Conservation (phyloP, 768 basidiomycete species). For the Leccinum sublutescens region DNA sequence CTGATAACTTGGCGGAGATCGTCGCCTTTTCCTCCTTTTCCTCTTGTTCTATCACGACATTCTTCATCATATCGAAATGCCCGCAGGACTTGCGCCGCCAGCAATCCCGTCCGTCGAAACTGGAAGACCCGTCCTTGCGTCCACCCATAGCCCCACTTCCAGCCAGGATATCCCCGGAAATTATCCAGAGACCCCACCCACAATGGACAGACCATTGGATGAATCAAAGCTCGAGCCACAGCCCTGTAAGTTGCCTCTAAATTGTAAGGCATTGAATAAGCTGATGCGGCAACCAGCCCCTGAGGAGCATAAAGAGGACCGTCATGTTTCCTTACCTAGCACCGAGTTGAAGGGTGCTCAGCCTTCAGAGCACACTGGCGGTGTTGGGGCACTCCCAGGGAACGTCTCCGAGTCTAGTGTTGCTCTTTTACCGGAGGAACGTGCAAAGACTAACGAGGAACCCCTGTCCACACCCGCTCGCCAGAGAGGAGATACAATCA, state of each 20-base stretch:
- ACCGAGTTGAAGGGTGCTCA: slow-evolving; percentile 32
- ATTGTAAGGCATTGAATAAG: background rate
- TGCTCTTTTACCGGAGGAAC: slow-evolving; percentile 49
- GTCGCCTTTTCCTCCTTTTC: background rate
- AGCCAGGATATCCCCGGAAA: background rate
- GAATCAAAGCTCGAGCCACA: slow-evolving; percentile 1
- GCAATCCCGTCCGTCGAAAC: slow-evolving; percentile 17
- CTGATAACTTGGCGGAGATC: slow-evolving; percentile 3
- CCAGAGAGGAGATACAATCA: slow-evolving; percentile 22
- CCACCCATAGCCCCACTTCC: background rate
- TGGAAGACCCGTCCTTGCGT: slow-evolving; percentile 19
- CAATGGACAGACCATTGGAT: background rate
- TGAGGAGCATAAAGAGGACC: background rate
- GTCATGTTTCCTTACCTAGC: slow-evolving; percentile 35
- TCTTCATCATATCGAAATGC: slow-evolving; percentile 8
- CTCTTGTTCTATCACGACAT: background rate
- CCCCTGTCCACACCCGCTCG: slow-evolving; percentile 1
- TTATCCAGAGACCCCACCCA: background rate
- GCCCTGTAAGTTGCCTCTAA: slow-evolving; percentile 10
- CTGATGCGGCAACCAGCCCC: slow-evolving; percentile 16
- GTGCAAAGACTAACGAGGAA: slow-evolving; percentile 17
- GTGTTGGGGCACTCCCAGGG: slow-evolving; percentile 52
- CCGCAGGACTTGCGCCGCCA: slow-evolving; percentile 10
- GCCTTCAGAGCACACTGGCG: slow-evolving; percentile 35
- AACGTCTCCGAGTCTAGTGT: slow-evolving; percentile 43